Evolutionary conservation across 345 rosid genomes (phyloP).

Genomic region (Ceriops decandra): DNA sequence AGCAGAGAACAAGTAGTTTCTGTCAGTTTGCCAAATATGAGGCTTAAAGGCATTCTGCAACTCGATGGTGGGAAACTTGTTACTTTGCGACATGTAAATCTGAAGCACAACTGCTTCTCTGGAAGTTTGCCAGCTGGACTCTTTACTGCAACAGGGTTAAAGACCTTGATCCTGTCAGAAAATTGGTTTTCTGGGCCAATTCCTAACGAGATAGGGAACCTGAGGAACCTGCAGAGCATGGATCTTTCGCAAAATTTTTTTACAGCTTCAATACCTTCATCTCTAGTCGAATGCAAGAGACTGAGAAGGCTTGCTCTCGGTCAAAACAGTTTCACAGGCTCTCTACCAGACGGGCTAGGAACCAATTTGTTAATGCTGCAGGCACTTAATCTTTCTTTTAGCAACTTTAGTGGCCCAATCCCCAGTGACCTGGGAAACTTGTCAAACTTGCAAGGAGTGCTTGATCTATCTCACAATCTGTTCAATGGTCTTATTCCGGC

Average conservation of each 20-base stretch:
- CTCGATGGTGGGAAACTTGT: conserved; percentile 21
- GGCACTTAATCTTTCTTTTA: conserved; percentile 20
- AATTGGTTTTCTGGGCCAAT: conserved; percentile 26
- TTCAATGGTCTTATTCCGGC: conserved; percentile 23
- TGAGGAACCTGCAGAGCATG: conserved; percentile 12
- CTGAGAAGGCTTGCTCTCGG: conserved; percentile 18
- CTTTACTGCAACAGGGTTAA: conserved; percentile 16
- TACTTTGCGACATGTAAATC: conserved; percentile 14
- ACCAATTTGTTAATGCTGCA: conserved; percentile 17
- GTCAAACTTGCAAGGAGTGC: conserved; percentile 18
- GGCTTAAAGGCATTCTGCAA: conserved; percentile 15
- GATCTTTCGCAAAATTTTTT: conserved; percentile 26
- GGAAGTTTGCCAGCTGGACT: conserved; percentile 21
- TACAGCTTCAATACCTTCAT: conserved; percentile 15
- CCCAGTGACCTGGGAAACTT: conserved; percentile 21
- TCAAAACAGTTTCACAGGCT: conserved; percentile 22
- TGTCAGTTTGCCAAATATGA: conserved; percentile 11
- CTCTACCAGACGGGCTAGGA: conserved; percentile 24
- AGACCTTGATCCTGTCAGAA: conserved; percentile 18
- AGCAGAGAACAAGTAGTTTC: conserved; percentile 11
- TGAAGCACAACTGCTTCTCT: conserved; percentile 16
- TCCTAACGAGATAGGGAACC: conserved; percentile 23
- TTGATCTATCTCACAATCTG: conserved; percentile 27
- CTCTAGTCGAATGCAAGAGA: conserved; percentile 24
- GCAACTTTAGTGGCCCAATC: conserved; percentile 18